Percentiles rank a stretch among this genome's conserved stretches.
These are phyloP conservation scores for Quercus phellos DNA, from an alignment of 331 rosid genomes.

Conservation along the genomic window DNA sequence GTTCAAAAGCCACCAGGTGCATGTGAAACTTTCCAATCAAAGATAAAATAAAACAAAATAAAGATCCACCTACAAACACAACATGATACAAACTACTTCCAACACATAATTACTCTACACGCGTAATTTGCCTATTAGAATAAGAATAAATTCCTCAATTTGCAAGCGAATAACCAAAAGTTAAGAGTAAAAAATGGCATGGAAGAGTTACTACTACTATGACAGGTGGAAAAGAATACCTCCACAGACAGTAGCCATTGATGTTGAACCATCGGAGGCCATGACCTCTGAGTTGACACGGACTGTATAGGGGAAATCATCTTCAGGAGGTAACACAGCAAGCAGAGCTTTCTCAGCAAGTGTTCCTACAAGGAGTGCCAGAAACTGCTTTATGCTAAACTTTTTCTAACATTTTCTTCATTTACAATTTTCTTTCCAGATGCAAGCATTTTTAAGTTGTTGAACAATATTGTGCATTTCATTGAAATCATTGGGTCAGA, in stretches of 20 bases:
- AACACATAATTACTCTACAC: background rate
- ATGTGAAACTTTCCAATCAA: too few species aligned
- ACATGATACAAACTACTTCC: background rate
- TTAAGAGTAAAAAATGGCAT: conserved; percentile 4
- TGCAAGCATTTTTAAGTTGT: background rate
- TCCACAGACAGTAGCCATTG: conserved; percentile 99
- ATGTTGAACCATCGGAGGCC: conserved; percentile 98
- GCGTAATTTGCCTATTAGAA: conserved; percentile 1
- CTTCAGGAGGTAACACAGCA: conserved; percentile 93
- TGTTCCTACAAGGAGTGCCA: conserved; percentile 52
- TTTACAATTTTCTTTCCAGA: background rate
- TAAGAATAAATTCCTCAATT: background rate
- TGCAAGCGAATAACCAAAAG: conserved; percentile 5
- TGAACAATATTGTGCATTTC: background rate
- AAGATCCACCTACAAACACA: background rate
- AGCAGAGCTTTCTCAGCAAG: conserved; percentile 97
- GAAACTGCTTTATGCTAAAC: conserved; percentile 1
- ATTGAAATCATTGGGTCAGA: background rate
- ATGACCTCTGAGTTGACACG: conserved; percentile 90
- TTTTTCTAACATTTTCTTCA: background rate
- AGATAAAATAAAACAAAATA: background rate
- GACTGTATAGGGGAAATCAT: conserved; percentile 75
- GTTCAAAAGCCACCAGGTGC: too few species aligned
- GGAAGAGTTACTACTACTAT: background rate
- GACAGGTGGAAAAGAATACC: conserved; percentile 42